Evolutionary conservation across 768 basidiomycete genomes (phyloP).

Genomic region (Rhizopogon rudus): DNA sequence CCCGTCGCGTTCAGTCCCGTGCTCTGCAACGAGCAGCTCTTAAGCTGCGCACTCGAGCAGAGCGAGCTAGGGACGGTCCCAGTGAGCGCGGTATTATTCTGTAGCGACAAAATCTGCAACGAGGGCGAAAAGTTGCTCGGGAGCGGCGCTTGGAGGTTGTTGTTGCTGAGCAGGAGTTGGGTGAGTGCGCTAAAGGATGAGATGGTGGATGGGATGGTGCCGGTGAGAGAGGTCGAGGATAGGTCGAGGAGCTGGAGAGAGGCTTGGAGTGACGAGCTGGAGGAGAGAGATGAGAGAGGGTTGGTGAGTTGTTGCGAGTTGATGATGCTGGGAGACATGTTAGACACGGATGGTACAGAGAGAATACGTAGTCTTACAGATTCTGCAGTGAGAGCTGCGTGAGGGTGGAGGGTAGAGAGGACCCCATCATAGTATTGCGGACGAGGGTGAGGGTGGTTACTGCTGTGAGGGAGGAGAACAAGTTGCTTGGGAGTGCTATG

Average conservation of each 20-base stretch:
- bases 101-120: slow-evolving; percentile 29
- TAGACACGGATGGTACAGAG: background rate
- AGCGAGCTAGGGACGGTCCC: slow-evolving; percentile 25
- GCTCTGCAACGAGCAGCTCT: slow-evolving; percentile 15
- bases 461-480: slow-evolving; percentile 29
- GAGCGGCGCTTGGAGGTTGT: slow-evolving; percentile 30
- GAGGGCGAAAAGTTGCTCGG: slow-evolving; percentile 29
- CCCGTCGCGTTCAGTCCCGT: slow-evolving; percentile 2
- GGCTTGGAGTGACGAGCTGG: slow-evolving; percentile 25
- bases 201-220: slow-evolving; percentile 29
- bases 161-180: slow-evolving; percentile 35
- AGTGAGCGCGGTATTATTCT: slow-evolving; percentile 32
- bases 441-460: slow-evolving; percentile 34
- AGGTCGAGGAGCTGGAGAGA: slow-evolving; percentile 35
- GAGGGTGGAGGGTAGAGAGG: slow-evolving; percentile 32
- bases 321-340: slow-evolving; percentile 23
- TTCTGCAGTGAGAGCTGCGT: slow-evolving; percentile 29
- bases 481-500: slow-evolving; percentile 26
- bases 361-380: slow-evolving; percentile 27
- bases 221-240: slow-evolving; percentile 34
- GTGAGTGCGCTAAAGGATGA: slow-evolving; percentile 29
- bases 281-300: slow-evolving; percentile 25
- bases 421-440: slow-evolving; percentile 36
- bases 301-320: slow-evolving; percentile 32
- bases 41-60: slow-evolving; percentile 21